Evolutionary conservation across 2,329 filamentous ascomycete species (phyloP).

Genomic region (Epichloe glyceriae): DNA sequence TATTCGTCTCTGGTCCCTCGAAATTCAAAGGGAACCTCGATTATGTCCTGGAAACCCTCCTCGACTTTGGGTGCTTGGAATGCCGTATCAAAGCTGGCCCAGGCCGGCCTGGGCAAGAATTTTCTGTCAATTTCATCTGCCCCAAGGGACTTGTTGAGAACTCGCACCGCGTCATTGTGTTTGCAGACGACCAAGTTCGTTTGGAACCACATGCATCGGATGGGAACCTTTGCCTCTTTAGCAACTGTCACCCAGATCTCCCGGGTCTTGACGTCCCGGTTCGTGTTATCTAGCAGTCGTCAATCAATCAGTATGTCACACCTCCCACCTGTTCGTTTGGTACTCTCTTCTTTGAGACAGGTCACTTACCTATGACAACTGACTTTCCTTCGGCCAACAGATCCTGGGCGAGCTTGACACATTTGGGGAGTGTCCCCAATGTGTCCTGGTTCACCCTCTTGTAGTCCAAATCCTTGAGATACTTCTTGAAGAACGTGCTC

Average conservation of each 20-base stretch:
- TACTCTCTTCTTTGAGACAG: constrained; percentile 6
- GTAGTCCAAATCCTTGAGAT: constrained; percentile 68
- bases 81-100: constrained; percentile 58
- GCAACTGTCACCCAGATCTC: constrained; percentile 69
- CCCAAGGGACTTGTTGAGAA: constrained; percentile 60
- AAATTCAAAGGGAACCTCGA: constrained; percentile 64
- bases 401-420: constrained; percentile 58
- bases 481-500: constrained; percentile 75
- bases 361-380: constrained; percentile 60
- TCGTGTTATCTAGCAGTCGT: constrained; percentile 69
- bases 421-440: constrained; percentile 60
- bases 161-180: constrained; percentile 79
- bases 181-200: constrained; percentile 56
- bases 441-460: constrained; percentile 81
- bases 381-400: constrained; percentile 51
- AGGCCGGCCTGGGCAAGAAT: constrained; percentile 66
- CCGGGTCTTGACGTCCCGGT: constrained; percentile 66
- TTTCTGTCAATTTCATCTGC: constrained; percentile 55
- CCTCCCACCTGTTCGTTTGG: background rate
- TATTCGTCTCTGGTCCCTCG: constrained; percentile 56
- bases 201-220: constrained; percentile 78
- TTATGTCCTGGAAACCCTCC: constrained; percentile 78
- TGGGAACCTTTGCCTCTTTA: constrained; percentile 53
- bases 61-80: constrained; percentile 57
- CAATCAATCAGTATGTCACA: background rate